Base-by-base conservation (phyloP, 176 grass and related monocot species). In the Avena atlantica region DNA sequence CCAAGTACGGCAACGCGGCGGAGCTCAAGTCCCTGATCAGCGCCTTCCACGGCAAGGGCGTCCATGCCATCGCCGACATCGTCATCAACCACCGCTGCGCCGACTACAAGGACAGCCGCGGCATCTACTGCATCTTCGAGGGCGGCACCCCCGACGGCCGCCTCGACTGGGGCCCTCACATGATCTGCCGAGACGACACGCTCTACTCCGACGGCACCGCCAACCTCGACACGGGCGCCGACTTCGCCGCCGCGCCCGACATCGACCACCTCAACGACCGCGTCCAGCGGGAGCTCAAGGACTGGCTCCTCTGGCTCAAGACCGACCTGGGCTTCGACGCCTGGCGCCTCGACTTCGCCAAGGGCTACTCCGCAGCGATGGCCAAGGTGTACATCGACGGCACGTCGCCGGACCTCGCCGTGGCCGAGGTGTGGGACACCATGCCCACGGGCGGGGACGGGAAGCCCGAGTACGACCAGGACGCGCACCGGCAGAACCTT, bases 231-330 rank as follows among this genome's bases (percentile, higher is more conserved):
- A 95, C 93, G 3, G 93, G 95, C 9, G 79, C 17, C 0, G 89
- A 56, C 16, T 97, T 91, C 70, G 87, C 17, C 0, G 76, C 87
- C 0, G 91, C 93, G 11, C 91, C 95, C 1, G 91, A 97, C 87
- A 83, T 95, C 78, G 95, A 95, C 83, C 95, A 97, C 85, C 86
- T 93, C 80, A 97, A 93, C 86, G 50, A 19, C 6, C 86, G 88
- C 63, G 85, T 97, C 1, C 93, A 92, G 77, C 51, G 67, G 1
- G 93, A 97, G 87, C 89, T 97, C 79, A 52, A 6, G 12, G 72
- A 27, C 12, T 75, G 72, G 72, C 72, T 75, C 72, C 45, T 70
- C 20, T 95, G 93, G 88, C 78, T 95, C 74, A 95, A 95, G 86
- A 81, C 20, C 37, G 90, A 95, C 53, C 31, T 95, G 17, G 93